These are phyloP conservation scores for Kluyveromyces sp. DNA, from an alignment of 1,139 yeast species.

Conservation along the genomic window DNA sequence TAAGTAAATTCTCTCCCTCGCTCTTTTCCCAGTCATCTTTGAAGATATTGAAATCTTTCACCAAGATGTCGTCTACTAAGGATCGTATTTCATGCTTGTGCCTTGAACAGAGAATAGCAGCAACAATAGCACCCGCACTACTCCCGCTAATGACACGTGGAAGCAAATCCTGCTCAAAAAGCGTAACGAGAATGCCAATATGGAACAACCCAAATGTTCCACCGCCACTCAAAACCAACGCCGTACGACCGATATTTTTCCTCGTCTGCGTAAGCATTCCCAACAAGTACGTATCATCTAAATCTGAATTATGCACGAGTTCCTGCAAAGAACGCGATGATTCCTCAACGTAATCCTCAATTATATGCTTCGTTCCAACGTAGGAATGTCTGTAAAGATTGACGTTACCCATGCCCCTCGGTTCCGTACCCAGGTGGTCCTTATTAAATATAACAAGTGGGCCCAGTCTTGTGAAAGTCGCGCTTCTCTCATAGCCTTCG, in stretches of 20 bases:
- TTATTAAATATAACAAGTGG: conserved; percentile 57
- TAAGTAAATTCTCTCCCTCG: conserved; percentile 36
- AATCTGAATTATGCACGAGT: conserved; percentile 33
- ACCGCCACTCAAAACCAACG: conserved; percentile 88
- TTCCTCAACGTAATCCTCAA: conserved; percentile 77
- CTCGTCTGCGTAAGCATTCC: conserved; percentile 83
- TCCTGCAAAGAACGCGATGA: conserved; percentile 57
- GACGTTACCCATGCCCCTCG: conserved; percentile 85
- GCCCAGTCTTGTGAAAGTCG: conserved; percentile 51
- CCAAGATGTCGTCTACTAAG: conserved; percentile 47
- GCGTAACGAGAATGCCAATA: conserved; percentile 80
- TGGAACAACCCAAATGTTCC: conserved; percentile 90
- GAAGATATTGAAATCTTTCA: conserved; percentile 64
- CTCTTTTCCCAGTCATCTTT: conserved; percentile 44
- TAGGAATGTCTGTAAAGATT: conserved; percentile 69
- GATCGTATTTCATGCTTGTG: conserved; percentile 63
- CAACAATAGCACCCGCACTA: conserved; percentile 93
- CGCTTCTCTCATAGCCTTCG: conserved; percentile 55
- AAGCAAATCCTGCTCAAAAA: conserved; percentile 62
- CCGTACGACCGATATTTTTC: conserved; percentile 88
- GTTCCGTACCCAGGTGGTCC: conserved; percentile 82
- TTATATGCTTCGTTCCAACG: conserved; percentile 77
- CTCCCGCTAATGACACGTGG: conserved; percentile 94
- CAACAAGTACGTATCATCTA: conserved; percentile 62
- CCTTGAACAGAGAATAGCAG: conserved; percentile 78